Percentiles rank a stretch among this genome's conserved stretches.
Conservation (phyloP, 2,329 filamentous ascomycete genomes). For the Colletotrichum echinochloae region DNA sequence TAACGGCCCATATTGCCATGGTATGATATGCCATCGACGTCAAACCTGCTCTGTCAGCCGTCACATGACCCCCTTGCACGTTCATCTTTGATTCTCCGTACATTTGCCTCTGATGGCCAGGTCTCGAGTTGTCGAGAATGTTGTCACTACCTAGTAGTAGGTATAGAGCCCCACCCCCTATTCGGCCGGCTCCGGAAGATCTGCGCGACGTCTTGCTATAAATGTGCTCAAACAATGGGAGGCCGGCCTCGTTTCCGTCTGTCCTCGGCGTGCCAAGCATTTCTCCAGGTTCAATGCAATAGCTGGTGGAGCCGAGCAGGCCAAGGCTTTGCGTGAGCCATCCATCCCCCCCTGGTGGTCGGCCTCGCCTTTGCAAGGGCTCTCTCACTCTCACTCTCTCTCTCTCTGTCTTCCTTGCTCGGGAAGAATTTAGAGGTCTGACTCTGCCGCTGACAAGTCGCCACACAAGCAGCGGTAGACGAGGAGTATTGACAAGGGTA, state of each 20-base stretch:
- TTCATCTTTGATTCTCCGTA: background rate
- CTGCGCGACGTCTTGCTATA: background rate
- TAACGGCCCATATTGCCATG: no score
- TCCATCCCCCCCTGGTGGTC: no score
- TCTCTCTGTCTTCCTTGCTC: no score
- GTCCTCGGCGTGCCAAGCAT: background rate
- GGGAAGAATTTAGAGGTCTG: constrained; percentile 31
- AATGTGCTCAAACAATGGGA: background rate
- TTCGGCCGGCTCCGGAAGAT: background rate
- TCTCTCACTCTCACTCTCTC: no score
- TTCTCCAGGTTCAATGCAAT: background rate
- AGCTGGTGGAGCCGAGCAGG: background rate
- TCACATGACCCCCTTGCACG: background rate
- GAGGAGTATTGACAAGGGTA: constrained; percentile 14
- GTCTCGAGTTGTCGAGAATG: background rate
- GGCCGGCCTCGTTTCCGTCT: background rate
- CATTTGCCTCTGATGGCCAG: background rate
- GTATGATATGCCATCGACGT: background rate
- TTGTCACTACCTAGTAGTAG: background rate
- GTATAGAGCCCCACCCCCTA: no score
- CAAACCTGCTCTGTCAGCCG: background rate
- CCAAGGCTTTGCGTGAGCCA: background rate
- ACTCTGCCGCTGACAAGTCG: constrained; percentile 15
- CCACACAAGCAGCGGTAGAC: background rate
- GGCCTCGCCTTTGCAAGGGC: constrained; percentile 2